Base-by-base conservation (phyloP, 2,329 filamentous ascomycete genomes). In the Raffaelea albimanens region DNA sequence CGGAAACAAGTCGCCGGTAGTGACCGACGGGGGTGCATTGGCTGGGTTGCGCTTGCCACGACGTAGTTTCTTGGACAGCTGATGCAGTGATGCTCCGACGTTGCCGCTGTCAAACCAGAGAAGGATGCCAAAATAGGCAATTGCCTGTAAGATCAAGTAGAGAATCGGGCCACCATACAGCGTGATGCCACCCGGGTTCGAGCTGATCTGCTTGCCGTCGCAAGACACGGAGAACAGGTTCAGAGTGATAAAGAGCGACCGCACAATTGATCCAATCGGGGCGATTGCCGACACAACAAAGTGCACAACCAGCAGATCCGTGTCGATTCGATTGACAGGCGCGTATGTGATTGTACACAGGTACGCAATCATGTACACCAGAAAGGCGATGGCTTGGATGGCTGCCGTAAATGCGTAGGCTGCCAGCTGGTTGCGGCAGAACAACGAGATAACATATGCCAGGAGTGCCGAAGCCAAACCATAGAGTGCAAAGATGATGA, bases 171-270 rank as follows among this genome's bases (percentile, higher is more conserved):
- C 87, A 25, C 90, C 90, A 56, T 89, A 96, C 23, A 83, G 76
- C 1, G 74, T 72, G 29, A 95, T 78, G 4, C 74, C 78, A 7
- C 79, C 84, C 0, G 89, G 86, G 53, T 87, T 83, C 1, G 71
- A 68, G 1, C 82, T 78, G 19, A 89, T 65, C n/a, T 70, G 51
- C 19, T 77, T 69, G 22, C 75, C 81, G 29, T 78, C 73, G 60
- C 90, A 96, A 2, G 87, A 75, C 0, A 87, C 75, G 1, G 85
- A 89, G 63, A 96, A 95, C 2, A 90, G 70, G 59, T 96, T 96
- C 44, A 95, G 72, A 0, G 82, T 73, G 4, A 94, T 67, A 56
- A 95, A 85, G 31, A 96, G 64, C 0, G 86, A 75, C 50, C 87
- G 75, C 19, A 87, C 70, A 13, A 91, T 70, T 40, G 83, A 93